Base-by-base conservation (phyloP, 345 rosid genomes). In the Populus ilicifolia region DNA sequence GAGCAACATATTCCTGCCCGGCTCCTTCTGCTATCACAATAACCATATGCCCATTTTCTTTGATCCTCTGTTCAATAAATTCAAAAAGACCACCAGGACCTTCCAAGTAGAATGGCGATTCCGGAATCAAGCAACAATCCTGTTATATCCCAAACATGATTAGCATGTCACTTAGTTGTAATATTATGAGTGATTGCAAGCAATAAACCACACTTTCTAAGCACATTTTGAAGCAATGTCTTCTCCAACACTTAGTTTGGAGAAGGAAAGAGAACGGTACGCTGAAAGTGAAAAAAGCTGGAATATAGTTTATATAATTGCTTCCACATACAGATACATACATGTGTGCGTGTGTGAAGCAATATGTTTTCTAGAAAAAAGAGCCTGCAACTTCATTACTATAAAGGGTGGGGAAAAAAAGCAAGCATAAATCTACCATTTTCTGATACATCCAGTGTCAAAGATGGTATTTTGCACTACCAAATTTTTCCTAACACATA, bases 101-200 rank as follows among this genome's bases (percentile, higher is more conserved):
- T 89, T 94, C 98, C 81, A 93, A 89, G 76, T 85, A 91, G 83
- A 94, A 94, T 62, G 98, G 94, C 65, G 98, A 93, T 81, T 94
- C 98, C 13, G 98, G 98, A 87, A 94, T 91, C 87, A 94, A 88
- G 93, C 98, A 93, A 83, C 97, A 93, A 88, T 95, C 99, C 97
- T 94, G 91, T 83, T 54, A 66, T 82, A 87, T 80, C 66, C 79
- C 84, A 75, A 83, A 35, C 41, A 70, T 59, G 50, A 73, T 56
- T 27, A 72, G 50, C 20, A 66, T 36, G 77, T 29, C 35, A 70
- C 21, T 67, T 9, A 71, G 46, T 4, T 35, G 25, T 18, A 75
- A 65, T 63, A 67, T 38, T 33, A 67, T 59, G 36, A 61, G 25
- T 43, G 46, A 38, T 43, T 68, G 65, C 46, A n/a, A 20, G 5